Evolutionary conservation across 2,329 filamentous ascomycete species (phyloP).

Genomic region (Mycogone perniciosa): DNA sequence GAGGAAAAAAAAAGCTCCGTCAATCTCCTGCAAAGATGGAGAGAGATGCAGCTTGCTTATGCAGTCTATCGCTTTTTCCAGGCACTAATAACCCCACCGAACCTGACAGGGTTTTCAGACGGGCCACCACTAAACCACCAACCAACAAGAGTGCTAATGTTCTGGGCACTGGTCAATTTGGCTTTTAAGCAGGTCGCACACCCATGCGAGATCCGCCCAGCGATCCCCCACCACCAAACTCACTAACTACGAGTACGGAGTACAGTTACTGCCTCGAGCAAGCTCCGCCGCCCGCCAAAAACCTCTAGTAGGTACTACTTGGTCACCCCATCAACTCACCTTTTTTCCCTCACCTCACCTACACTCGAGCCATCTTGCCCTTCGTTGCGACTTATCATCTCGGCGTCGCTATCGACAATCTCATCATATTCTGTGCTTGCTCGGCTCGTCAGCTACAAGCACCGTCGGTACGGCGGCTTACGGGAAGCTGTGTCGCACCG

Average conservation of each 20-base stretch:
- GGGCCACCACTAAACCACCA: neutral
- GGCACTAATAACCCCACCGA: too few relatives aligned
- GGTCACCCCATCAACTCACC: neutral
- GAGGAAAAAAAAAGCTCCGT: too few relatives aligned
- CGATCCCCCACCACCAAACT: constrained; percentile 8
- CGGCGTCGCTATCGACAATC: neutral
- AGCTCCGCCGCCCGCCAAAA: too few relatives aligned
- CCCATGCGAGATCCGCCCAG: constrained; percentile 12
- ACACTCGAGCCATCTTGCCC: neutral
- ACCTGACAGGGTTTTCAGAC: neutral
- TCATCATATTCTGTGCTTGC: neutral
- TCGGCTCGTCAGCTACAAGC: neutral
- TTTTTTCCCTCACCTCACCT: neutral
- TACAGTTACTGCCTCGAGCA: too few relatives aligned
- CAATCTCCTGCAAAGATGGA: too few relatives aligned
- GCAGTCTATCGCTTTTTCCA: too few relatives aligned
- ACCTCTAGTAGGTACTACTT: neutral
- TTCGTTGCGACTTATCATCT: neutral
- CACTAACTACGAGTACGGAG: neutral
- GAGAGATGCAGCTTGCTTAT: too few relatives aligned
- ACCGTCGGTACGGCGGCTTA: neutral
- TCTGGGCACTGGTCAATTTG: neutral
- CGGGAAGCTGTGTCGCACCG: neutral
- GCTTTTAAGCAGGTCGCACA: neutral
- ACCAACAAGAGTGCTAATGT: neutral